Evolutionary conservation across 2,329 filamentous ascomycete species (phyloP), one percentile per base, ranked within the genome.

Genomic region (Neoscytalidium dimidiatum): DNA sequence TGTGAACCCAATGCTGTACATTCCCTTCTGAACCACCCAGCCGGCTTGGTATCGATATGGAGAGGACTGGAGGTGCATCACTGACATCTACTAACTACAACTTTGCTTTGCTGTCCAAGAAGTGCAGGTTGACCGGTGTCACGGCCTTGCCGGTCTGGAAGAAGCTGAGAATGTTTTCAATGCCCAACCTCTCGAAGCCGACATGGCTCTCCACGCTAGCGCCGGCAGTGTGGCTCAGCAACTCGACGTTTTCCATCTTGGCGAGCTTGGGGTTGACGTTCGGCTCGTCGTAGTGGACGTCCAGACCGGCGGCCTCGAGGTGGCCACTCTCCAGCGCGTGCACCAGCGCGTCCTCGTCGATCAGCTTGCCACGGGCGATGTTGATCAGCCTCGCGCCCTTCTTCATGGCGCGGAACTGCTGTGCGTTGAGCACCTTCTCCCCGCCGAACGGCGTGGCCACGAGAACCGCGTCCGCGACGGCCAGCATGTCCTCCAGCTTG

Each of bases 151-250:
- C 77, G 0, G 83, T 84, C 2, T 75, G 74, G 63, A 90, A 71
- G 64, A 88, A 88, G 0, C 84, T 83, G 76, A 89, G 78, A 57
- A 91, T 82, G 72, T 91, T 91, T 70, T 86, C 80, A 83, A 91
- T 90, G 35, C 85, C 85, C 73, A 90, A 71, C 73, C 85, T 83
- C 78, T 91, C 88, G 68, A 90, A 90, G 3, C 85, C 87, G n/a
- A 84, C 73, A 70, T 88, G 86, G 67, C 88, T 88, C 73, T 90
- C 87, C 14, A 90, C 81, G 38, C 87, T 89, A 3, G 87, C 87
- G 0, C 88, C 88, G 1, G 88, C 88, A 68, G 89, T 89, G 72
- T 90, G 89, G 61, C 86, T 86, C n/a, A 88, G 86, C 63, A 90
- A 72, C 77, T 88, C 82, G 0, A 85, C 85, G 67, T 82, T 82